Evolutionary conservation across 1,284 basidiomycete genomes (phyloP), one percentile per base, ranked within the genome.

Genomic region (Tilletia setariae): DNA sequence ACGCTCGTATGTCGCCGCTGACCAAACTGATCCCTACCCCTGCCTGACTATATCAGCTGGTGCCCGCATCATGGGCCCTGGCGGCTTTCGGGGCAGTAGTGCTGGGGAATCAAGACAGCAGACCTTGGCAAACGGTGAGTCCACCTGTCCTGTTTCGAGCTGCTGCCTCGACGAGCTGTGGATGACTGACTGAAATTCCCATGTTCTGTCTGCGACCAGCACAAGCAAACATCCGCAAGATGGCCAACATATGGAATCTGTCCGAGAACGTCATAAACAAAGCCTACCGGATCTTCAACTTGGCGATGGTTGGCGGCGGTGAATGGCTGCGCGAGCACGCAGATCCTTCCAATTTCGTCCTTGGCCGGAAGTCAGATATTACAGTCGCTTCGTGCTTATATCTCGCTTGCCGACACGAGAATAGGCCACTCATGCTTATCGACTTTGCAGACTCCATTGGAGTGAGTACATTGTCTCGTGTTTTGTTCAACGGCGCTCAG

Each of bases 321-420:
- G 40, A 63, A 16, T 65, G 79, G 77, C 23, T 73, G 73, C 2
- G 72, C 74, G 1, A 75, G 2, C 61, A 75, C 7, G 69, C 74
- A 23, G 74, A 82, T 65, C 75, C 78, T 6, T 77, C 76, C 43
- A 79, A 82, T 68, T 80, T 77, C 66, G 80, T 82, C 6, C 76
- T 79, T 23, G 96, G 96, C 1, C 88, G 96, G 43, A 90, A 91
- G 79, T 91, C 91, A 74, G 87, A 93, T 81, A 94, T 97, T 77
- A 93, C 98, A 68, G 90, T 95, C 32, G 95, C 94, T 0, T 91
- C 94, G 62, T 99, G 96, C 83, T 86, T 98, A 64, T 98, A 99
- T 81, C 89, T 97, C 64, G 93, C 94, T 7, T 96, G 94, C 80
- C 85, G 96, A 68, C 90, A 94, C 83, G 92, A 91, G 77, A 92